These are phyloP conservation scores for Cornus controversa DNA, from an alignment of 148 eudicot genomes.

Conservation along the genomic window DNA sequence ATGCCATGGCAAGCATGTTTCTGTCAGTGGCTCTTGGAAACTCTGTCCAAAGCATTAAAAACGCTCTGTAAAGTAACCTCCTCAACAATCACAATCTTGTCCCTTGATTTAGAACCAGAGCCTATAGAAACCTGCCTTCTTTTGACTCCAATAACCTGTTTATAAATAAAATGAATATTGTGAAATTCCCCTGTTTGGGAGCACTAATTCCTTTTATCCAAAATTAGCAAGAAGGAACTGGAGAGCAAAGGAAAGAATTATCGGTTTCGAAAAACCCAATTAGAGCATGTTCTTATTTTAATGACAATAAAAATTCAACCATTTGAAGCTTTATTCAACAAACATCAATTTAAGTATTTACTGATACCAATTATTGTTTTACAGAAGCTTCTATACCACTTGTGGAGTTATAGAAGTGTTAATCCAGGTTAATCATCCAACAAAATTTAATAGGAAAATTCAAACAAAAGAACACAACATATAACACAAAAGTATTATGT, in stretches of 20 bases:
- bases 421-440: not conserved
- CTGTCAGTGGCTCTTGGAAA: constrained; percentile 37
- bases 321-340: not conserved
- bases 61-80: constrained; percentile 61
- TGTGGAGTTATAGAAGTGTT: not conserved
- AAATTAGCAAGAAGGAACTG: not conserved
- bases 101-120: constrained; percentile 92
- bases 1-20: not conserved
- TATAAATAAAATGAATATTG: not conserved
- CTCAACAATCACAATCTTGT: constrained; percentile 81
- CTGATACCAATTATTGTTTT: not conserved
- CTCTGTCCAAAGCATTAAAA: constrained; percentile 65
- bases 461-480: not conserved
- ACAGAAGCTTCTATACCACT: not conserved
- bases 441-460: not conserved
- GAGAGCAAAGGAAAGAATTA: not conserved
- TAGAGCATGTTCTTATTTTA: not conserved
- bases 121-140: constrained; percentile 81
- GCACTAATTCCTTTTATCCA: too few species aligned
- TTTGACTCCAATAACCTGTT: constrained; percentile 86
- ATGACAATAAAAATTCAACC: not conserved
- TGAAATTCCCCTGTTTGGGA: not conserved
- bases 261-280: not conserved
- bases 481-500: not conserved
- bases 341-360: not conserved